phyloP scores from a whole-genome alignment of 192 early-diverging fungal species.

The Pecoramyces ruminantium region DNA sequence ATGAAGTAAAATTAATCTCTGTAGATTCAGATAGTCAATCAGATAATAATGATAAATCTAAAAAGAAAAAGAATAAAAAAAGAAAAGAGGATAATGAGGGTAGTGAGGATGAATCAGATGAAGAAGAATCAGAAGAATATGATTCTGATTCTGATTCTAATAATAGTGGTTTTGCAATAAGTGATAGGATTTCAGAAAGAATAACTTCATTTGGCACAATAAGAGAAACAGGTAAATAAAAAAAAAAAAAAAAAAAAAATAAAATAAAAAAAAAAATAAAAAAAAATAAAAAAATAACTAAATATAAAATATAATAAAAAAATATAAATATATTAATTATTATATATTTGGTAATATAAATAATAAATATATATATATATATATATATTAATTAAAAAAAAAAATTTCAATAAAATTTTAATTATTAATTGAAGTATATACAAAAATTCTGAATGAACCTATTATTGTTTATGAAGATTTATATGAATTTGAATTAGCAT shows the following conservation, averaged over 20 bases:
- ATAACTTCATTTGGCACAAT: neutral
- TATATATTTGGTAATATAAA: too few species aligned
- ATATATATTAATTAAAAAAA: too few species aligned
- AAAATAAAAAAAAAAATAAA: too few species aligned
- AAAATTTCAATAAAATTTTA: too few species aligned
- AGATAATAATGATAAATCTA: neutral
- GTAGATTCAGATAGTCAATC: neutral
- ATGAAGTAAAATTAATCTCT: neutral
- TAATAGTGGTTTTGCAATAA: neutral
- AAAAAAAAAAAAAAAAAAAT: too few species aligned
- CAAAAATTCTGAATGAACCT: neutral
- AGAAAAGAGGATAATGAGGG: too few species aligned
- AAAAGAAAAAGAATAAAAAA: neutral
- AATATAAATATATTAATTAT: too few species aligned
- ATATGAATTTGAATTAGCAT: neutral
- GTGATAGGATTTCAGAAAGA: neutral
- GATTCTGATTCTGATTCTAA: neutral
- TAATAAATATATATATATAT: too few species aligned
- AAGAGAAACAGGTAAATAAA: neutral
- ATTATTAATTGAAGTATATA: neutral
- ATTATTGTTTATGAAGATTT: neutral
- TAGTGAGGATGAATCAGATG: neutral
- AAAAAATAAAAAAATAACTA: too few species aligned
- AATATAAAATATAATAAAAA: too few species aligned
- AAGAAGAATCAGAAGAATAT: neutral